Evolutionary conservation across 164 flowering plant species (phyloP), one percentile per base, ranked within the genome.

Genomic region (Vitis rotundifolia): DNA sequence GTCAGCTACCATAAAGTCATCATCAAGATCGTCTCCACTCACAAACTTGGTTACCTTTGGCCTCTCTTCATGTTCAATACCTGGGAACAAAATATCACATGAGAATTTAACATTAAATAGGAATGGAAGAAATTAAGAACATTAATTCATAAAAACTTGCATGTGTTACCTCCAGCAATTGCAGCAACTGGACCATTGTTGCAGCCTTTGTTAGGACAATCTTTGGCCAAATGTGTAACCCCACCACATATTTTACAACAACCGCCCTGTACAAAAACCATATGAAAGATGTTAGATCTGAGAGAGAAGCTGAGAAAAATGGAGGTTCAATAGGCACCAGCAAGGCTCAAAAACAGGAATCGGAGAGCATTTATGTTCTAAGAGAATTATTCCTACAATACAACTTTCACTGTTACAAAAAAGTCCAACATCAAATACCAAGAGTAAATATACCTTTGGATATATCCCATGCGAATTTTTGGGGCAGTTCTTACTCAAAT

Each of bases 21-120:
- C 98, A 4, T 88, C 93, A 44, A 94, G 94, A 74, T 92, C 97
- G 55, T 94, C 97, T 11, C 98, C 98, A 54, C 94, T 87, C 1
- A 47, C 11, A 13, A 94, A 75, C 59, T 84, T 85, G 8, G 87
- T 89, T 68, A 87, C 84, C 54, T 79, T 70, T 26, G 90, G 81
- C 73, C 64, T 70, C 66, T 78, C 86, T 53, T 58, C 74, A 10
- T 15, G n/a, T 68, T 56, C 73, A 47, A 61, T 59, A 59, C 74
- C 86, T 83, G 85, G 59, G 70, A 70, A 61, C 57, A 56, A 67
- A 55, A 73, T 13, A 54, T 37, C 44, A 37, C 44, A 37, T 37
- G 44, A 37, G 44, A 37, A 37, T 37, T 37, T 37, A 37, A 37
- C 44, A 37, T 37, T 37, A 26, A 59, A 5, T 22, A 28, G 3